Evolutionary conservation across 495 filamentous ascomycete genomes (phyloP).

Genomic region (Podospora conica): DNA sequence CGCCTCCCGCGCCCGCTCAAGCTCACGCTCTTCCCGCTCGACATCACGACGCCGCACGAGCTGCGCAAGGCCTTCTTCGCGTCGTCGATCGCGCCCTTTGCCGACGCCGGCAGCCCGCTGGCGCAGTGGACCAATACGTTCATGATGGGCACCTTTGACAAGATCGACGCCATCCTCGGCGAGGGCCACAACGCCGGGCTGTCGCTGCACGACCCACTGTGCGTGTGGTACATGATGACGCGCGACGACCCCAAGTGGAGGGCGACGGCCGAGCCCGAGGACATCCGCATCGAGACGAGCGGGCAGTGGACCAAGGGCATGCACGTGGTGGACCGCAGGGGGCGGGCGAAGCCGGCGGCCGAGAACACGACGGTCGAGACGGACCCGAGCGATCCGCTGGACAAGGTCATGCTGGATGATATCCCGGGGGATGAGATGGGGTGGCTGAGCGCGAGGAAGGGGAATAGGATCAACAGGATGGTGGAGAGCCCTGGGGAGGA

Average conservation of each 20-base stretch:
- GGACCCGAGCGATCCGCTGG: conserved; percentile 25
- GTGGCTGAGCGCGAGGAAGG: conserved; percentile 64
- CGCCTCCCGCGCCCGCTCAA: conserved; percentile 61
- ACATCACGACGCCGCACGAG: conserved; percentile 75
- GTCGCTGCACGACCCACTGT: conserved; percentile 81
- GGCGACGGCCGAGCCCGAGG: conserved; percentile 45
- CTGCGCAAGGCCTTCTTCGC: conserved; percentile 57
- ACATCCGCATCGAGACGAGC: conserved; percentile 78
- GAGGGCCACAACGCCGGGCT: conserved; percentile 52
- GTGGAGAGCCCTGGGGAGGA: conserved; percentile 52
- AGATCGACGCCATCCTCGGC: conserved; percentile 57
- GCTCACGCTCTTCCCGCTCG: conserved; percentile 76
- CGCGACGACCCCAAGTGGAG: conserved; percentile 46
- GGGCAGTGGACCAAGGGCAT: conserved; percentile 95
- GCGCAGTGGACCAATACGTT: conserved; percentile 79
- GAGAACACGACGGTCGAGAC: conserved; percentile 41
- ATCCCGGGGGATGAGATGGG: conserved; percentile 56
- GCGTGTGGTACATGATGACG: conserved; percentile 78
- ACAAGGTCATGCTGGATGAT: conserved; percentile 30
- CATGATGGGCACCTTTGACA: conserved; percentile 66
- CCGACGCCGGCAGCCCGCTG: conserved; percentile 61
- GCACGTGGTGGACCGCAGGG: conserved; percentile 75
- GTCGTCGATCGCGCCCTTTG: conserved; percentile 43
- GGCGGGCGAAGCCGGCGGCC: conserved; percentile 51
- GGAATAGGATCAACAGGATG: conserved; percentile 73